Evolutionary conservation across 495 filamentous ascomycete species (phyloP), one percentile per base, ranked within the genome.

Genomic region (Xylaria curta): DNA sequence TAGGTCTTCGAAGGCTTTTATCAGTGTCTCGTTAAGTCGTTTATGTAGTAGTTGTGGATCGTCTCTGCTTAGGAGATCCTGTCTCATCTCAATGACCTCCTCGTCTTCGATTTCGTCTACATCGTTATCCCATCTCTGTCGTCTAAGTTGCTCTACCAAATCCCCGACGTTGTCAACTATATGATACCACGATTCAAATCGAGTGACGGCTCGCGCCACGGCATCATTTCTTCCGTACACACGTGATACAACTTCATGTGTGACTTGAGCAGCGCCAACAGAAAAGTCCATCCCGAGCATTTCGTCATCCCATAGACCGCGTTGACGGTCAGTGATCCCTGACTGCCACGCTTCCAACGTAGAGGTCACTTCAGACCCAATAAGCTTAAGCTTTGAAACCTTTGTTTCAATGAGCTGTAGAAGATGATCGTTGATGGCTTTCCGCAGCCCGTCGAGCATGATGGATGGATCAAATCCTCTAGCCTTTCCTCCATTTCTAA

Each of bases 61-160:
- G 36, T 95, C 88, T 42, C 89, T 86, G 76, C 89, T 92, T 40
- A 97, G 84, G 15, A 89, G 80, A 4, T 83, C 82, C 38, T 91
- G 87, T 46, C 90, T 82, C 28, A 88, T 86, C 70, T 95, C 90
- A 44, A 91, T 86, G 1, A 91, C 88, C 46, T 91, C 88, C 54
- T 94, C 91, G 51, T 95, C 93, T 47, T 92, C 91, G 19, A 89
- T 86, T 62, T 91, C 90, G 40, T 96, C 91, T 17, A 93, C 81
- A 42, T 94, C 88, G 69, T 95, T 92, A 28, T 92, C 89, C 92
- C 94, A 97, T 67, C 87, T 88, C 40, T 88, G 86, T 13, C 87
- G 86, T 69, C 85, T 89, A 54, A 98, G 83, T 26, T 88, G 87
- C 36, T 91, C 87, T 38, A 97, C 88, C 15, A 90, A 85, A 17